Conservation (phyloP, 2,329 filamentous ascomycete genomes). For the Ampelomyces quisqualis region DNA sequence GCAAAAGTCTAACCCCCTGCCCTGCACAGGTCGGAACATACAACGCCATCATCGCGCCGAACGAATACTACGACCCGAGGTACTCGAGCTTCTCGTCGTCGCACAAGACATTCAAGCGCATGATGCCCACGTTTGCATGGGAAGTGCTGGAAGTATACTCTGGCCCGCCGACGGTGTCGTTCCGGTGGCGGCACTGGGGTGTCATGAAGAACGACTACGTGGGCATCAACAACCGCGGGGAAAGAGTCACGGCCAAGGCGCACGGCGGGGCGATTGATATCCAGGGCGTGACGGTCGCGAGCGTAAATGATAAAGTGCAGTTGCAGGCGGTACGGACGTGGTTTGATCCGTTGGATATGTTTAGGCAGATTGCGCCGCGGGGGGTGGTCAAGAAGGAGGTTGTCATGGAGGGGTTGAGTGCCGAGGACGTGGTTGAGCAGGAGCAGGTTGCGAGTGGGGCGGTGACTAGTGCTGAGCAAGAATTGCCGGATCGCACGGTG, state of each 20-base stretch:
- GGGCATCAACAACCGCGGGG: constrained; percentile 62
- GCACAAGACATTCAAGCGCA: constrained; percentile 70
- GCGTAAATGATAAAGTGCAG: constrained; percentile 61
- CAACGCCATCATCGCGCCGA: constrained; percentile 65
- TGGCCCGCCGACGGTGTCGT: constrained; percentile 61
- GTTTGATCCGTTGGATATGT: constrained; percentile 68
- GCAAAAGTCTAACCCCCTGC: no score
- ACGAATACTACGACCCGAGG: constrained; percentile 64
- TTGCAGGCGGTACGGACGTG: constrained; percentile 62
- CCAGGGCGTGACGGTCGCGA: constrained; percentile 62
- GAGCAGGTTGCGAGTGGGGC: constrained; percentile 13
- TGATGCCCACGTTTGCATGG: constrained; percentile 74
- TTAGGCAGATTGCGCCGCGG: constrained; percentile 60
- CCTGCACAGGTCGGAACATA: constrained; percentile 66
- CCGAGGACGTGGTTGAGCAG: constrained; percentile 31
- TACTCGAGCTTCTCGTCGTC: constrained; percentile 63
- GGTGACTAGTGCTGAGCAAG: constrained; percentile 18
- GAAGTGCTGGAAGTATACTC: constrained; percentile 69
- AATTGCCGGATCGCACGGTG: constrained; percentile 14
- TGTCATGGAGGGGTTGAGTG: constrained; percentile 39
- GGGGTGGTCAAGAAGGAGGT: constrained; percentile 51
- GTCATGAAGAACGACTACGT: constrained; percentile 67
- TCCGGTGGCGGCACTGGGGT: constrained; percentile 70
- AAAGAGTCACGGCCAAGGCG: constrained; percentile 63
- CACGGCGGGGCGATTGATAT: constrained; percentile 64